Evolutionary conservation across 2,329 filamentous ascomycete genomes (phyloP).

Genomic region (Golovinomyces cichoracearum): DNA sequence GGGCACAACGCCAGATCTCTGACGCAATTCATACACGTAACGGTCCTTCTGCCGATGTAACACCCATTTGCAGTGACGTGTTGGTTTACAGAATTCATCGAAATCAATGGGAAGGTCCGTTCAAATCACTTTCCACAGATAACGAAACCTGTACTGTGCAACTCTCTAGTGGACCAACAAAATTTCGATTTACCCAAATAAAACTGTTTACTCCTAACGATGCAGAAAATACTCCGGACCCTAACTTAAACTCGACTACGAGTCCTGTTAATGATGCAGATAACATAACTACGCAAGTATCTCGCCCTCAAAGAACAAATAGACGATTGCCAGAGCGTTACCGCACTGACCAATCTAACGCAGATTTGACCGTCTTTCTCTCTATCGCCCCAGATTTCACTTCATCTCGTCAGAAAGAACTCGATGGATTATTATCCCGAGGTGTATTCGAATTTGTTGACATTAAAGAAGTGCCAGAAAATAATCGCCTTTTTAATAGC

Average conservation of each 20-base stretch:
- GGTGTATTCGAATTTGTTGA: background rate
- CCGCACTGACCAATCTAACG: background rate
- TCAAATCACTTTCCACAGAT: background rate
- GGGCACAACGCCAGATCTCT: background rate
- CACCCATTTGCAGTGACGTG: background rate
- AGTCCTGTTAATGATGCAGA: background rate
- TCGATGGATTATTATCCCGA: background rate
- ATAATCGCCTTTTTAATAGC: constrained; percentile 2
- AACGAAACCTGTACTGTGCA: background rate
- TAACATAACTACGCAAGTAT: background rate
- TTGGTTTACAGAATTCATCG: background rate
- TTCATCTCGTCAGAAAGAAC: background rate
- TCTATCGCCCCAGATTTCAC: background rate
- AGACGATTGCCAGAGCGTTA: background rate
- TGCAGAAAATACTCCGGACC: background rate
- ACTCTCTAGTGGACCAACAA: background rate
- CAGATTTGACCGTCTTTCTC: background rate
- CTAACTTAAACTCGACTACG: background rate
- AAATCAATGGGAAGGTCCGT: background rate
- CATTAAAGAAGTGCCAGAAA: background rate
- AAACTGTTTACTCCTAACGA: background rate
- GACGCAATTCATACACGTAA: background rate
- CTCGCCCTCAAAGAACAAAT: background rate
- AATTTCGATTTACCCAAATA: background rate
- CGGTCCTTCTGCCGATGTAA: background rate